Evolutionary conservation across 306 rosid genomes (phyloP).

Genomic region (Clitoria ternatea): DNA sequence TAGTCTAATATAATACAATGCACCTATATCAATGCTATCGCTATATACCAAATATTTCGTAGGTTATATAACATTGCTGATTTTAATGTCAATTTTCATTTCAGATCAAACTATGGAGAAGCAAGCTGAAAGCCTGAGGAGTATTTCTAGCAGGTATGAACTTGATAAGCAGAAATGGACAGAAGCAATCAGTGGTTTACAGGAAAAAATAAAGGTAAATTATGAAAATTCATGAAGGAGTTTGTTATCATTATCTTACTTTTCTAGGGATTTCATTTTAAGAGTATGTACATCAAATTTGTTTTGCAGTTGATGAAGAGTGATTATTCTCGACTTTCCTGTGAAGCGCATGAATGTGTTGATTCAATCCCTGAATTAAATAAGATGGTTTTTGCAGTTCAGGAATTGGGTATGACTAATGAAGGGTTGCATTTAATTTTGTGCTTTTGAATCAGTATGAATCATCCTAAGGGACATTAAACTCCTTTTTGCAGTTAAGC

Average conservation of each 20-base stretch:
- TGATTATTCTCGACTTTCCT: slow-evolving; percentile 59
- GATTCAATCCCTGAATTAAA: slow-evolving; percentile 82
- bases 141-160: slow-evolving; percentile 55
- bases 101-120: slow-evolving; percentile 72
- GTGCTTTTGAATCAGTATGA: not conserved
- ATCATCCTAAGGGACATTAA: slow-evolving; percentile 20
- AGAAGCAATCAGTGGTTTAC: slow-evolving; percentile 49
- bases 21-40: not conserved
- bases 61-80: slow-evolving; percentile 7
- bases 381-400: slow-evolving; percentile 81
- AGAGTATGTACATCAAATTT: slow-evolving; percentile 19
- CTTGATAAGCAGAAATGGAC: slow-evolving; percentile 64
- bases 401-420: slow-evolving; percentile 59
- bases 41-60: not conserved
- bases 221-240: not conserved
- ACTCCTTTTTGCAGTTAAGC: slow-evolving; percentile 52
- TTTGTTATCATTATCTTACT: not conserved
- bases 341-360: slow-evolving; percentile 71
- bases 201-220: slow-evolving; percentile 57
- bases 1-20: not conserved
- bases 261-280: not conserved
- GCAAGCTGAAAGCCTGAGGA: slow-evolving; percentile 63
- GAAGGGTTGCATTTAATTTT: slow-evolving; percentile 8
- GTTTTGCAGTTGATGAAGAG: slow-evolving; percentile 66
- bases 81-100: slow-evolving; percentile 22